These are phyloP conservation scores for Castanea sativa DNA, from an alignment of 306 rosid genomes.

Conservation along the genomic window DNA sequence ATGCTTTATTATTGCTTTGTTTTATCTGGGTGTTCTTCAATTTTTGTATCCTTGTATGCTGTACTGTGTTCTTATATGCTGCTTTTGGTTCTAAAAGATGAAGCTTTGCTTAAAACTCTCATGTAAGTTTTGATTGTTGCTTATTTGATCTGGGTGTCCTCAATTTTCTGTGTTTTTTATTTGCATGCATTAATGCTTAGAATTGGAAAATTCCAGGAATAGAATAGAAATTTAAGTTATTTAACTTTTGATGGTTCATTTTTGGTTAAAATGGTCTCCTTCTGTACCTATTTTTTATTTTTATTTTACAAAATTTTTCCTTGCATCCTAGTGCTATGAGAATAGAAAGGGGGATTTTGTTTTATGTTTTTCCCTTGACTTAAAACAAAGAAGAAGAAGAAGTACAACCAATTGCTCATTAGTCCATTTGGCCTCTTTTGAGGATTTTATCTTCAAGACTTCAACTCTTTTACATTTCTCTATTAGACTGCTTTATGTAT, in stretches of 20 bases:
- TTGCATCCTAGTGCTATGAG: background rate
- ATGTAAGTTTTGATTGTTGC: background rate
- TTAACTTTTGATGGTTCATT: background rate
- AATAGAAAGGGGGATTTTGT: background rate
- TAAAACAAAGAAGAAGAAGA: background rate
- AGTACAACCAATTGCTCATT: background rate
- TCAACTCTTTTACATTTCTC: background rate
- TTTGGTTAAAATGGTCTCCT: background rate
- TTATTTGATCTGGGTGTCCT: background rate
- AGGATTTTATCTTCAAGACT: background rate
- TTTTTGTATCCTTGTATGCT: background rate
- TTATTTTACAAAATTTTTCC: background rate
- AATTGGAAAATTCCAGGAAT: background rate
- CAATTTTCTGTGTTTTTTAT: background rate
- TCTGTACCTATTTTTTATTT: background rate
- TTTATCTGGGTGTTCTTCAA: constrained; percentile 19
- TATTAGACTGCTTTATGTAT: background rate
- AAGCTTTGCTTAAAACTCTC: background rate
- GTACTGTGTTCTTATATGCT: background rate
- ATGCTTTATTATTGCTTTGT: constrained; percentile 3
- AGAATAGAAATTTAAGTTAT: background rate
- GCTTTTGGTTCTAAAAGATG: background rate
- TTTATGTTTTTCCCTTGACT: background rate
- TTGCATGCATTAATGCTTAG: background rate
- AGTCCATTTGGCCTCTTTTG: constrained; percentile 2